Base-by-base conservation (phyloP, 345 rosid species). In the Gossypium mustelinum region DNA sequence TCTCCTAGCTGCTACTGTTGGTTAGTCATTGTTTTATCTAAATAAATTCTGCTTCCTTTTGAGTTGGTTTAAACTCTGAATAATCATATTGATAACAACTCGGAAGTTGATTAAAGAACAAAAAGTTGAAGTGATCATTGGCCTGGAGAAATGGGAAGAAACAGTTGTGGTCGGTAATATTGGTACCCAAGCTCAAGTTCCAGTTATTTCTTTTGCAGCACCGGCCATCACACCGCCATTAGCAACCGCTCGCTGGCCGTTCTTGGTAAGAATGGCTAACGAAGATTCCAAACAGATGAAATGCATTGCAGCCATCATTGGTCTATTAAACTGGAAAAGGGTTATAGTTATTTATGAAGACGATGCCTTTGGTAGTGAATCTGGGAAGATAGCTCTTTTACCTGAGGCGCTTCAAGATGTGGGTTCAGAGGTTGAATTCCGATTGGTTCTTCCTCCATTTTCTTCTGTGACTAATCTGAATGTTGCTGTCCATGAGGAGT, bases 141-240 rank as follows among this genome's bases (percentile, higher is more conserved):
- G 93, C 57, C 57, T 82, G 85, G 84, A 83, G 59, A 79, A 73
- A 43, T 86, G 91, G 89, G 82, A 79, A 61, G 89, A 80, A 72
- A 80, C 89, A 55, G 72, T 79, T 62, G 17, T 84, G 59, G 88
- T 85, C 48, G 84, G 81, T 11, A 82, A 81, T 12, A 47, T 83
- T 24, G 86, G 83, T 66, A 68, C 67, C 70, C 61, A 16, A 73
- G 74, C 77, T 73, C 83, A 76, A 58, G 69, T 86, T 70, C 89
- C 88, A 0, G 79, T 87, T 59, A 55, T 89, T 13, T 83, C 93
- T 1, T 76, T 86, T 9, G 76, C 87, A 57, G 73, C 79, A 71
- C 79, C 85, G 12, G 64, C 72, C 52, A 43, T 62, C 16, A 55
- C 76, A 34, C 82, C 84, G 0, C 82, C 81, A 10, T 69, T 69